Percentiles rank a stretch among this genome's conserved stretches.
phyloP scores from a whole-genome alignment of 495 filamentous ascomycete species.

The Patellaria atrata region DNA sequence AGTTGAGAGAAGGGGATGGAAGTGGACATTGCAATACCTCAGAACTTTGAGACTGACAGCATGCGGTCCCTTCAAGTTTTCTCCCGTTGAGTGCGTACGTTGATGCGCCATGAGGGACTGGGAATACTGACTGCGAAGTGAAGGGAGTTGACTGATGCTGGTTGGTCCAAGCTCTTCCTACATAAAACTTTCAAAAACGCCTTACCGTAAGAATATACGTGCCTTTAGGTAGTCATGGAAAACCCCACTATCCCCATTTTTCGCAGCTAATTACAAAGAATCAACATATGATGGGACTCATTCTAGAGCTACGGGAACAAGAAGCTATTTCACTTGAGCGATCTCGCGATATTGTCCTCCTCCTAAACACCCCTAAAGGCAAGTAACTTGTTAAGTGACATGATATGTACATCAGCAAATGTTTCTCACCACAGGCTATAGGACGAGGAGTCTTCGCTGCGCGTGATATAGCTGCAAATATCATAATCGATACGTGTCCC shows the following conservation, averaged over 20 bases:
- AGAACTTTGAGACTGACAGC: constrained; percentile 75
- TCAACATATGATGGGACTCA: too few species aligned
- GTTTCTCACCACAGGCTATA: constrained; percentile 16
- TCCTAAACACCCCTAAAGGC: constrained; percentile 24
- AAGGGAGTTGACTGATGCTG: too few species aligned
- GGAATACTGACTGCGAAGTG: too few species aligned
- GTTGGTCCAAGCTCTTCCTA: too few species aligned
- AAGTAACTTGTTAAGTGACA: constrained; percentile 1
- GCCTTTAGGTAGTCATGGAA: too few species aligned
- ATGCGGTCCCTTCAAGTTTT: constrained; percentile 65
- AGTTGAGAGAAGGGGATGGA: not conserved
- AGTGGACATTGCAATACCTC: constrained; percentile 31
- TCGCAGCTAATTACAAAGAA: too few species aligned
- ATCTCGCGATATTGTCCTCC: constrained; percentile 13
- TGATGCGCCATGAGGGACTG: constrained; percentile 24
- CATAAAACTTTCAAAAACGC: too few species aligned
- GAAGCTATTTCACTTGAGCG: constrained; percentile 10
- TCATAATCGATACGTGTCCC: constrained; percentile 37
- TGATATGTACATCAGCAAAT: constrained; percentile 2
- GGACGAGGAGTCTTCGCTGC: constrained; percentile 40
- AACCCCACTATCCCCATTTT: too few species aligned
- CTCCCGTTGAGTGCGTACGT: constrained; percentile 33
- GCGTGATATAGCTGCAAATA: constrained; percentile 30
- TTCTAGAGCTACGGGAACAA: too few species aligned
- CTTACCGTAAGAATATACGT: too few species aligned